phyloP scores from a whole-genome alignment of 2,329 filamentous ascomycete species.

The Epicoccum sorghinum region DNA sequence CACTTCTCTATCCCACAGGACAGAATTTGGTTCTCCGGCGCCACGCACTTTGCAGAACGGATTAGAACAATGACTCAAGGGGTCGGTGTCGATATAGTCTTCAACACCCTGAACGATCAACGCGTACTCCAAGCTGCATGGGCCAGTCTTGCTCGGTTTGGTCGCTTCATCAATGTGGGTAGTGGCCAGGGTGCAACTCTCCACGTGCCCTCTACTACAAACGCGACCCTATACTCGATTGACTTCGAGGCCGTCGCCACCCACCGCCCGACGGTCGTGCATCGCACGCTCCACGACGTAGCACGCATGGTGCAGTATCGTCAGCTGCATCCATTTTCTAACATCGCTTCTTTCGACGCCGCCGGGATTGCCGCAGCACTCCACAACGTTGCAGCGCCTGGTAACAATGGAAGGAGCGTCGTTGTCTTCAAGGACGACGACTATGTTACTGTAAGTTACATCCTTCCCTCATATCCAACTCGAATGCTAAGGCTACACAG shows the following conservation, averaged over 20 bases:
- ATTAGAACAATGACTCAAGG: constrained; percentile 34
- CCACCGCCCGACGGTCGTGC: constrained; percentile 21
- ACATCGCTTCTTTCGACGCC: constrained; percentile 19
- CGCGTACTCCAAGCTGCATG: constrained; percentile 45
- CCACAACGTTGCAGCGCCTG: constrained; percentile 17
- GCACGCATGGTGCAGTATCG: constrained; percentile 24
- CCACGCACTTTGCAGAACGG: constrained; percentile 29
- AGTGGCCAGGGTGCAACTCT: background rate
- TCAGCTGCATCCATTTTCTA: constrained; percentile 17
- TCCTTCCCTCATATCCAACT: background rate
- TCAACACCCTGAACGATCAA: constrained; percentile 35
- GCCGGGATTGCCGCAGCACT: constrained; percentile 22
- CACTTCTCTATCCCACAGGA: constrained; percentile 31
- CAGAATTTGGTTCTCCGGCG: constrained; percentile 39
- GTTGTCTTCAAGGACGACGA: constrained; percentile 27
- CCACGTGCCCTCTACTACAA: constrained; percentile 15
- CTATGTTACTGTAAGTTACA: constrained; percentile 24
- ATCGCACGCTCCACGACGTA: constrained; percentile 25
- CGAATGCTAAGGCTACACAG: background rate
- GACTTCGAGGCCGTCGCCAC: constrained; percentile 19
- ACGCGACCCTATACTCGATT: constrained; percentile 20
- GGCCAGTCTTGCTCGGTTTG: constrained; percentile 51
- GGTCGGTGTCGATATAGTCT: constrained; percentile 45
- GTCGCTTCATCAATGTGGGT: constrained; percentile 21
- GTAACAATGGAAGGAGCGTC: constrained; percentile 21